phyloP scores from a whole-genome alignment of 2,329 filamentous ascomycete species.

The Fusarium albidum region DNA sequence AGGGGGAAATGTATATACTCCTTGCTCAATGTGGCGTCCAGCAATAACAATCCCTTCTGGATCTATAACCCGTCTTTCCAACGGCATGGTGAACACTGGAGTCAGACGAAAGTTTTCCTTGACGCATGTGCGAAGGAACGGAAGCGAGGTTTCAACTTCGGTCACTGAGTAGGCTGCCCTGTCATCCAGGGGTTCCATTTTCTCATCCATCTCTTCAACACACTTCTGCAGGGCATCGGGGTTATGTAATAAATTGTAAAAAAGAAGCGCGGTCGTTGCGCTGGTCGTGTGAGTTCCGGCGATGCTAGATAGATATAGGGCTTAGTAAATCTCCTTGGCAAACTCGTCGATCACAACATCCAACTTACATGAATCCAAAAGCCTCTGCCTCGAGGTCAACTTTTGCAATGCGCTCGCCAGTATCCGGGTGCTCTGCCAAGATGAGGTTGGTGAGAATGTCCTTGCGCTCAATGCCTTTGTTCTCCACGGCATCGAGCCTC shows the following conservation, averaged over 20 bases:
- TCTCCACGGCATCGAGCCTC: slow-evolving; percentile 5
- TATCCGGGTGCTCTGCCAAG: slow-evolving; percentile 17
- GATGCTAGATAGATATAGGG: slow-evolving; percentile 14
- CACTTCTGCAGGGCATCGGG: slow-evolving; percentile 9
- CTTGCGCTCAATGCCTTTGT: slow-evolving; percentile 6
- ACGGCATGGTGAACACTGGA: slow-evolving; percentile 24
- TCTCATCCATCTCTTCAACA: slow-evolving; percentile 21
- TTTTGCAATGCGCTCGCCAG: slow-evolving; percentile 10
- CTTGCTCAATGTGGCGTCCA: slow-evolving; percentile 18
- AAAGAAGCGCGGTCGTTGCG: slow-evolving; percentile 16
- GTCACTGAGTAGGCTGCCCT: too few species aligned
- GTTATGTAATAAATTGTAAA: slow-evolving; percentile 19
- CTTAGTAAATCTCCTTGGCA: too few species aligned
- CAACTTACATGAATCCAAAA: slow-evolving; percentile 25
- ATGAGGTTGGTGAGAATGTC: slow-evolving; percentile 24
- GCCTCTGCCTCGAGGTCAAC: slow-evolving; percentile 21
- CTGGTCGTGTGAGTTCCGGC: slow-evolving; percentile 25
- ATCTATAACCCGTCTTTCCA: slow-evolving; percentile 14
- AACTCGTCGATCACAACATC: not conserved
- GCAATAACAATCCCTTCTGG: slow-evolving; percentile 8
- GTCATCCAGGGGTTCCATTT: too few species aligned
- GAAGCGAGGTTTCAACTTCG: slow-evolving; percentile 11
- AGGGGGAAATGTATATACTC: slow-evolving; percentile 7
- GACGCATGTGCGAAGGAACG: slow-evolving; percentile 21
- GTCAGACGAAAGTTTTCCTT: slow-evolving; percentile 24